These are phyloP conservation scores for Xylariaceae sp. DNA, from an alignment of 2,329 filamentous ascomycete genomes.

Conservation along the genomic window DNA sequence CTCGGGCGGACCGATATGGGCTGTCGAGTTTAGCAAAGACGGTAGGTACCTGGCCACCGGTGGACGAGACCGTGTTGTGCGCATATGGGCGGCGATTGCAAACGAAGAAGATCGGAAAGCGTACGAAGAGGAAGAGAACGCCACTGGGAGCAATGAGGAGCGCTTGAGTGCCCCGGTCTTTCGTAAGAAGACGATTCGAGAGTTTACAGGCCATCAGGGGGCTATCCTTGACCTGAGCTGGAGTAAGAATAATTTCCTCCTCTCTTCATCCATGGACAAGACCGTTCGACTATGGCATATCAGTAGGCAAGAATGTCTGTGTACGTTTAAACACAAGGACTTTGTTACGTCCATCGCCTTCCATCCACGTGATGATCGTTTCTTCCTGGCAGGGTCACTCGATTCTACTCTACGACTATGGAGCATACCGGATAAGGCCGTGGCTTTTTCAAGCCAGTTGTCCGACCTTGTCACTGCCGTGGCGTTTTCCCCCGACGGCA, in stretches of 20 bases:
- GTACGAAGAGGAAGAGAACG: constrained; percentile 69
- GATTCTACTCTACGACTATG: constrained; percentile 87
- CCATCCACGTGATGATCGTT: constrained; percentile 91
- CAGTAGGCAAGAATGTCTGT: constrained; percentile 81
- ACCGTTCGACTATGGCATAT: constrained; percentile 94
- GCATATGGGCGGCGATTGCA: constrained; percentile 87
- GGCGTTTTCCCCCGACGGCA: constrained; percentile 90
- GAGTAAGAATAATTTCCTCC: constrained; percentile 98
- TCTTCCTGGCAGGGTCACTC: constrained; percentile 91
- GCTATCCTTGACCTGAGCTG: constrained; percentile 92
- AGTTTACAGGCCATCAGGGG: constrained; percentile 81
- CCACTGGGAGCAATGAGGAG: constrained; percentile 52
- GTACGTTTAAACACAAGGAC: constrained; percentile 92
- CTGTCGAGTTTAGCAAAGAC: constrained; percentile 89
- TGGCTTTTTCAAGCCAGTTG: constrained; percentile 77
- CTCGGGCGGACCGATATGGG: constrained; percentile 77
- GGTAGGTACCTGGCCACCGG: constrained; percentile 90
- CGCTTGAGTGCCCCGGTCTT: constrained; percentile 90
- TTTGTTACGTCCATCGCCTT: constrained; percentile 95
- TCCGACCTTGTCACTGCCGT: constrained; percentile 93
- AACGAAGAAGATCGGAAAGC: constrained; percentile 76
- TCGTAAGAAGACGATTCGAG: constrained; percentile 71
- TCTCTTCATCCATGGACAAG: constrained; percentile 98
- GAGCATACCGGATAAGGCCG: constrained; percentile 96
- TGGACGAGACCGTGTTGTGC: constrained; percentile 82